Base-by-base conservation (phyloP, 768 basidiomycete genomes). In the Kwoniella bestiolae region DNA sequence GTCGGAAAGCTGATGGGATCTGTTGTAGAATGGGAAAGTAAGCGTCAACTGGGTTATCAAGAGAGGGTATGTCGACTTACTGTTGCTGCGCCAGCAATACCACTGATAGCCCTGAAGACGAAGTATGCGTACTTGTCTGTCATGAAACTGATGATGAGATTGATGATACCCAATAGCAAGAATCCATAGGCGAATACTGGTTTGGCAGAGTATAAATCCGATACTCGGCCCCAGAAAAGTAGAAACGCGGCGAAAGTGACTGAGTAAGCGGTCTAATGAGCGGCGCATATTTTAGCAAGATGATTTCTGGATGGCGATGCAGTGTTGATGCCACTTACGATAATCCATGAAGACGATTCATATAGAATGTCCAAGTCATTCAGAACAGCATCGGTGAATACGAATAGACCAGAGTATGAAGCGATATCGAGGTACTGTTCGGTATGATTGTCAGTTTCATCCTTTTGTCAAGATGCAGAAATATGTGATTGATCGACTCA, bases 181-280 rank as follows among this genome's bases (percentile, higher is more conserved):
- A 79, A 78, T n/a, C 76, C 78, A 31, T 64, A 66, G 12, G 67
- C 55, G 69, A 79, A 79, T 32, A 73, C 68, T 3, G 63, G 57
- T 49, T 67, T 66, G 51, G 78, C 63, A 9, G 76, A 74, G 60
- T 71, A 79, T n/a, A 77, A 68, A 49, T 79, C 77, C 18, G 75
- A 66, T 3, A 79, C 66, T 29, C 77, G 60, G 0, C 77, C 77
- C 65, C 65, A 75, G 65, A 77, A 71, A 3, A 79, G 72, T 9
- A 79, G 63, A 55, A 75, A 71, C 2, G 72, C 50, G 9, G 71
- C 69, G 49, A 79, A 79, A 1, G 77, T 70, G 8, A 72, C 71
- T n/a, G 60, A 34, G 63, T 70, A 76, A 3, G 73, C 58, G 26
- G 66, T 78, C 72, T 71, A 45, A 18, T 21, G 8, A 2, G 45